A percentile compares a stretch with the other conserved stretches of the same genome.
phyloP scores from a whole-genome alignment of 2,329 filamentous ascomycete genomes.

The Alternaria triticina region DNA sequence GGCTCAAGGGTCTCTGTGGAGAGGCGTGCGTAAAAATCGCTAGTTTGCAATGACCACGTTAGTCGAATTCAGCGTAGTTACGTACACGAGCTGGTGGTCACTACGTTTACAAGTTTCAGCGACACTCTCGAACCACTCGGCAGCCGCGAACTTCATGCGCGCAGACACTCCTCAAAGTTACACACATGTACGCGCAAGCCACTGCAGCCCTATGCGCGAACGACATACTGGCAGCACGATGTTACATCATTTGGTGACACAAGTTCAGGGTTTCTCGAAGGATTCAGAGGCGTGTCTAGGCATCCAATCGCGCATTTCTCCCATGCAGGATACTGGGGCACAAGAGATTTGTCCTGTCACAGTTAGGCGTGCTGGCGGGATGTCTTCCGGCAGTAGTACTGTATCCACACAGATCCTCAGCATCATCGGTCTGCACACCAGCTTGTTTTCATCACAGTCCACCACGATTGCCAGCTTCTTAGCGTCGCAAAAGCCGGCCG shows the following conservation, averaged over 20 bases:
- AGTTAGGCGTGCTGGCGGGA: slow-evolving; percentile 1
- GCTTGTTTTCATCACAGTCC: background rate
- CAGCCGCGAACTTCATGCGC: background rate
- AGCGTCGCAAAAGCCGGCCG: background rate
- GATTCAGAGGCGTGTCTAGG: background rate
- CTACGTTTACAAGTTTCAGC: background rate
- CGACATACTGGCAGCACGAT: background rate
- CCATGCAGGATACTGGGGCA: background rate
- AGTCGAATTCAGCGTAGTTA: slow-evolving; percentile 7
- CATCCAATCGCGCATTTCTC: slow-evolving; percentile 9
- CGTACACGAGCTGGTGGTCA: slow-evolving; percentile 5
- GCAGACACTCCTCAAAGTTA: background rate
- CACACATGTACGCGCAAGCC: background rate
- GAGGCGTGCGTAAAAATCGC: slow-evolving; percentile 9
- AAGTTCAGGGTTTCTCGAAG: background rate
- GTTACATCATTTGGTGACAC: slow-evolving; percentile 10
- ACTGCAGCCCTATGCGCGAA: slow-evolving; percentile 16
- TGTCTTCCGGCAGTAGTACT: slow-evolving; percentile 4
- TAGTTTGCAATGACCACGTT: slow-evolving; percentile 15
- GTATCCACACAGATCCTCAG: slow-evolving; percentile 3
- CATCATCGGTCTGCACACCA: background rate
- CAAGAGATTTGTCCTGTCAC: background rate
- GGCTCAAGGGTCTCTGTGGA: slow-evolving; percentile 9
- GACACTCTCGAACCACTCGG: background rate
- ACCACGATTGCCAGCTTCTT: slow-evolving; percentile 2